Evolutionary conservation across 495 filamentous ascomycete species (phyloP).

Genomic region (Hypoxylon trugodes): DNA sequence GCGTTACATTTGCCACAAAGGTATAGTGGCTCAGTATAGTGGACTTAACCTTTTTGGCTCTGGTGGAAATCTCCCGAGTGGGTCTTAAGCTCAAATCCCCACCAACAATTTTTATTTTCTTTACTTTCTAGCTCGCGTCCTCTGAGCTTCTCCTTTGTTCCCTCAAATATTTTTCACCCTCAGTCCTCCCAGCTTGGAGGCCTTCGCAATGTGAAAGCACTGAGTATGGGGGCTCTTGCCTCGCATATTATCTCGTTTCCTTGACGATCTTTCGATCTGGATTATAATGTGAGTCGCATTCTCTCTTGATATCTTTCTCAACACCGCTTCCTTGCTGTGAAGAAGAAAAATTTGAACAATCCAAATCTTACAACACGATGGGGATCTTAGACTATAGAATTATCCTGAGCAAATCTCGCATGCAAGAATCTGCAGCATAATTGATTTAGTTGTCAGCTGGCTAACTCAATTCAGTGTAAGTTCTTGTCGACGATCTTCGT

Average conservation of each 20-base stretch:
- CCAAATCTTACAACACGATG: constrained; percentile 80
- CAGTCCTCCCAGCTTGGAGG: neutral
- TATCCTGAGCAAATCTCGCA: constrained; percentile 66
- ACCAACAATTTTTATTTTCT: constrained; percentile 30
- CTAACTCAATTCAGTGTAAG: constrained; percentile 18
- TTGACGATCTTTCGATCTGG: constrained; percentile 20
- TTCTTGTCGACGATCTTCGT: neutral
- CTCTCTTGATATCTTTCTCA: constrained; percentile 2
- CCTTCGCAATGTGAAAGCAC: neutral
- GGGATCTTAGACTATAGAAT: constrained; percentile 73
- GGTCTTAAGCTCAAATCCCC: constrained; percentile 21
- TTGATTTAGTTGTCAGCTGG: neutral
- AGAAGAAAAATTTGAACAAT: constrained; percentile 71
- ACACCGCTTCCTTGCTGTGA: constrained; percentile 57
- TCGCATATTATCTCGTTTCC: neutral
- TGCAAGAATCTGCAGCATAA: neutral
- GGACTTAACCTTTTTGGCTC: no score
- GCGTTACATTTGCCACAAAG: constrained; percentile 23
- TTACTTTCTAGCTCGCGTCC: constrained; percentile 10
- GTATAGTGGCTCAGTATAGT: no score
- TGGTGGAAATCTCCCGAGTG: constrained; percentile 9
- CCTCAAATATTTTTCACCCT: constrained; percentile 9
- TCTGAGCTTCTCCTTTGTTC: constrained; percentile 26
- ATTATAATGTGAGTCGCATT: constrained; percentile 30
- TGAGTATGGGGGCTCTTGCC: neutral